Percentiles rank a stretch among this genome's conserved stretches.
phyloP scores from a whole-genome alignment of 306 rosid genomes.

The Cicer pinnatifidum region DNA sequence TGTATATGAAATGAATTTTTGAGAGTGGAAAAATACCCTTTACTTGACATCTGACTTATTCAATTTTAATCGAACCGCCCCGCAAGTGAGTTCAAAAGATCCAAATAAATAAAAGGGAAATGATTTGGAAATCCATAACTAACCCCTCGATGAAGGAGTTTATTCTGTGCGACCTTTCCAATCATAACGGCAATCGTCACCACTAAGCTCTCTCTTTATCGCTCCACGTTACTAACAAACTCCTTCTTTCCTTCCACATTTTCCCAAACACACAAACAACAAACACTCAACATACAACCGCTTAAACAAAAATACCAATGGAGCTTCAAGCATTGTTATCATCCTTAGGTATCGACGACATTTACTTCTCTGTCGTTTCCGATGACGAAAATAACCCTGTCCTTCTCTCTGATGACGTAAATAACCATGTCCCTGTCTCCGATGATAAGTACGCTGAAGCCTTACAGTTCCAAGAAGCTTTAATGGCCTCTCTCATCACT shows the following conservation, averaged over 20 bases:
- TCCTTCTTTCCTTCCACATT: neutral
- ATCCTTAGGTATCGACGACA: slow-evolving; percentile 32
- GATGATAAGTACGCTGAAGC: slow-evolving; percentile 53
- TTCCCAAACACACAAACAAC: neutral
- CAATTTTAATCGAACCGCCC: too few species aligned
- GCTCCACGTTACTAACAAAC: neutral
- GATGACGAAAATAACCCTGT: neutral
- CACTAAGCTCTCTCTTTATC: neutral
- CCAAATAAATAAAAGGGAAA: too few species aligned
- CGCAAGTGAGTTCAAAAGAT: too few species aligned
- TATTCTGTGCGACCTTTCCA: too few species aligned
- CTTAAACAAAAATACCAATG: slow-evolving; percentile 31
- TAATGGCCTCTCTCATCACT: slow-evolving; percentile 41
- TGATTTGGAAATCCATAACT: too few species aligned
- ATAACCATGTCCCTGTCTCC: slow-evolving; percentile 6
- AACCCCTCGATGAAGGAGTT: too few species aligned
- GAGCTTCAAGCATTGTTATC: neutral
- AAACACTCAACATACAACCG: too few species aligned
- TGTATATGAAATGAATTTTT: too few species aligned
- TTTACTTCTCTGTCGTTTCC: slow-evolving; percentile 42
- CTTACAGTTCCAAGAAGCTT: slow-evolving; percentile 59
- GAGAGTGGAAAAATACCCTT: too few species aligned
- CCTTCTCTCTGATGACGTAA: neutral
- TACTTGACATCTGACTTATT: too few species aligned
- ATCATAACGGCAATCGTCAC: too few species aligned